Evolutionary conservation across 331 rosid genomes (phyloP).

Genomic region (Stylosanthes scabra): DNA sequence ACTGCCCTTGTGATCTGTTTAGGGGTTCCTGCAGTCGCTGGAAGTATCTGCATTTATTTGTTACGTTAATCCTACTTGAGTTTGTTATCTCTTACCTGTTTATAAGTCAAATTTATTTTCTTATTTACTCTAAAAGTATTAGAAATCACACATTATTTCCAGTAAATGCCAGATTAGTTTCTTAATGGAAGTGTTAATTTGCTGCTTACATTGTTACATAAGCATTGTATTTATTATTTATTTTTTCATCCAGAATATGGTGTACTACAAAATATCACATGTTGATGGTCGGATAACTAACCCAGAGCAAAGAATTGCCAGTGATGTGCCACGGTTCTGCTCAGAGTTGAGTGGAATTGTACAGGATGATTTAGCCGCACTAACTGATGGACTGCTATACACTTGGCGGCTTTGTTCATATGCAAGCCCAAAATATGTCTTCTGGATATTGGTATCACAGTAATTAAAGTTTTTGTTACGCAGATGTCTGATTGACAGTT

Average conservation of each 20-base stretch:
- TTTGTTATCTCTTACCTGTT: slow-evolving; percentile 16
- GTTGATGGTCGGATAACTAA: slow-evolving; percentile 86
- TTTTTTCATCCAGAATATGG: slow-evolving; percentile 75
- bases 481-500: slow-evolving; percentile 28
- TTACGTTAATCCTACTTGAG: not conserved
- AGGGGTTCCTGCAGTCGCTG: not conserved
- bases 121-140: slow-evolving; percentile 2
- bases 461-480: slow-evolving; percentile 31
- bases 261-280: slow-evolving; percentile 86
- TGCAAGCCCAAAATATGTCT: slow-evolving; percentile 92
- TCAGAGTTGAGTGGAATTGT: slow-evolving; percentile 89
- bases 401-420: slow-evolving; percentile 92
- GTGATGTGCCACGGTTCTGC: slow-evolving; percentile 90
- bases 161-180: slow-evolving; percentile 8
- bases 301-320: slow-evolving; percentile 92
- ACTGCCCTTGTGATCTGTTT: slow-evolving; percentile 12
- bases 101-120: not conserved
- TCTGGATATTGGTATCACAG: slow-evolving; percentile 84
- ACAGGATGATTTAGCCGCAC: slow-evolving; percentile 87
- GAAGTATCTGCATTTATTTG: slow-evolving; percentile 21
- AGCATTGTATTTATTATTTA: slow-evolving; percentile 35
- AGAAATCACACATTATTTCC: slow-evolving; percentile 3
- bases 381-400: slow-evolving; percentile 81
- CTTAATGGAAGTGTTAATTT: slow-evolving; percentile 10
- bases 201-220: not conserved